Percentiles rank a stretch among this genome's conserved stretches.
These are phyloP conservation scores for Clonostachys byssicola DNA, from an alignment of 2,329 filamentous ascomycete species.

Conservation along the genomic window DNA sequence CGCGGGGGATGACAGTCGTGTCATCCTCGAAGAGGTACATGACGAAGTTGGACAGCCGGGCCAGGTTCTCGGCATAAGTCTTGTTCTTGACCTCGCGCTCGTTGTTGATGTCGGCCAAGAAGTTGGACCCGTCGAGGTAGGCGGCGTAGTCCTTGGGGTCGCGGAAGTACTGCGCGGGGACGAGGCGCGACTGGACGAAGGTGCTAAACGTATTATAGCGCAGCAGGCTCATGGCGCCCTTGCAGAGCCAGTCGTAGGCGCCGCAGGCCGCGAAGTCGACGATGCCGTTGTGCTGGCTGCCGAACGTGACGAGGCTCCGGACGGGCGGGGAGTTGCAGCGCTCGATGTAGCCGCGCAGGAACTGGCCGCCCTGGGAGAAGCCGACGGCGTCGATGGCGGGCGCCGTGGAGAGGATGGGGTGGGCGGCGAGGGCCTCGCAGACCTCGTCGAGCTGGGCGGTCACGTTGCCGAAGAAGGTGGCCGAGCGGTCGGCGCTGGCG, in stretches of 20 bases:
- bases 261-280: constrained; percentile 73
- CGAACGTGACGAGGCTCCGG: constrained; percentile 79
- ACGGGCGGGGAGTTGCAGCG: constrained; percentile 76
- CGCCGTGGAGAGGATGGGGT: constrained; percentile 77
- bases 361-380: constrained; percentile 94
- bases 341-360: constrained; percentile 87
- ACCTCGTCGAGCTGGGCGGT: constrained; percentile 72
- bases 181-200: constrained; percentile 74
- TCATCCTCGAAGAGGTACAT: constrained; percentile 91
- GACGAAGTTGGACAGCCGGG: constrained; percentile 69
- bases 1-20: constrained; percentile 80
- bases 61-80: constrained; percentile 69
- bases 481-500: constrained; percentile 66
- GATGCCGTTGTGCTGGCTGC: constrained; percentile 91
- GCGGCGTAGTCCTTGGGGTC: constrained; percentile 57
- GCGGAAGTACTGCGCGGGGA: constrained; percentile 94
- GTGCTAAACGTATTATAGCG: constrained; percentile 75
- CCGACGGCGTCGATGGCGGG: constrained; percentile 86
- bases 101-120: constrained; percentile 95
- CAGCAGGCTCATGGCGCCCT: constrained; percentile 72
- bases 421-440: constrained; percentile 69
- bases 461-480: constrained; percentile 89
- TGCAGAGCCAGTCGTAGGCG: constrained; percentile 73
- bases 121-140: constrained; percentile 81
- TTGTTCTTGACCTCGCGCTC: constrained; percentile 72